A percentile compares a stretch with the other conserved stretches of the same genome.
phyloP scores from a whole-genome alignment of 2,329 filamentous ascomycete genomes.

The Colletotrichum phormii region DNA sequence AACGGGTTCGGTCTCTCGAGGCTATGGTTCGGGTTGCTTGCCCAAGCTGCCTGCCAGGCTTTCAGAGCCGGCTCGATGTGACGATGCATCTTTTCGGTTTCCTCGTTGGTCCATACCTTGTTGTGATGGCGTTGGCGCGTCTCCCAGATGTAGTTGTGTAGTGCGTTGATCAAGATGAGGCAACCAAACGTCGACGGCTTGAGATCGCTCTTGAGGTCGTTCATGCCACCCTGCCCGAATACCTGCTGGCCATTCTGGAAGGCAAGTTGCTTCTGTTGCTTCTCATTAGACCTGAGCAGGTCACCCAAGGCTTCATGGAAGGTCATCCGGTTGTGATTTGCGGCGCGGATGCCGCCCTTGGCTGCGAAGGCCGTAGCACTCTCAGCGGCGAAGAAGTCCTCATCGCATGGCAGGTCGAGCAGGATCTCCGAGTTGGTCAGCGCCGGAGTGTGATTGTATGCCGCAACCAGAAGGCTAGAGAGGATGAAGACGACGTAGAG shows the following conservation, averaged over 20 bases:
- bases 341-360: conserved; percentile 77
- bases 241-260: conserved; percentile 54
- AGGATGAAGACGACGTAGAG: conserved; percentile 91
- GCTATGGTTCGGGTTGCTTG: conserved; percentile 85
- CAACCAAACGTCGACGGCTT: conserved; percentile 93
- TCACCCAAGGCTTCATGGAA: conserved; percentile 87
- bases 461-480: conserved; percentile 89
- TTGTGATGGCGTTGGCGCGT: conserved; percentile 90
- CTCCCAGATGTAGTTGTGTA: conserved; percentile 99
- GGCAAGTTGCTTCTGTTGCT: conserved; percentile 67
- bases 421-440: conserved; percentile 94
- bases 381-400: conserved; percentile 89
- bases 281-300: conserved; percentile 81
- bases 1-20: conserved; percentile 87
- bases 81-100: conserved; percentile 95
- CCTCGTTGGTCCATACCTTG: conserved; percentile 88
- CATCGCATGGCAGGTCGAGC: conserved; percentile 90
- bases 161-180: conserved; percentile 88
- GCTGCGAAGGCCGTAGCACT: conserved; percentile 84
- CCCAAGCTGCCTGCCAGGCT: conserved; percentile 95
- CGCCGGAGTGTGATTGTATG: conserved; percentile 92
- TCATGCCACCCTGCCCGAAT: conserved; percentile 60
- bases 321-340: conserved; percentile 77
- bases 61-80: conserved; percentile 94
- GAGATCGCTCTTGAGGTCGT: conserved; percentile 66